These are phyloP conservation scores for Globisporangium lucens DNA, from an alignment of 352 stramenopile species.

Conservation along the genomic window DNA sequence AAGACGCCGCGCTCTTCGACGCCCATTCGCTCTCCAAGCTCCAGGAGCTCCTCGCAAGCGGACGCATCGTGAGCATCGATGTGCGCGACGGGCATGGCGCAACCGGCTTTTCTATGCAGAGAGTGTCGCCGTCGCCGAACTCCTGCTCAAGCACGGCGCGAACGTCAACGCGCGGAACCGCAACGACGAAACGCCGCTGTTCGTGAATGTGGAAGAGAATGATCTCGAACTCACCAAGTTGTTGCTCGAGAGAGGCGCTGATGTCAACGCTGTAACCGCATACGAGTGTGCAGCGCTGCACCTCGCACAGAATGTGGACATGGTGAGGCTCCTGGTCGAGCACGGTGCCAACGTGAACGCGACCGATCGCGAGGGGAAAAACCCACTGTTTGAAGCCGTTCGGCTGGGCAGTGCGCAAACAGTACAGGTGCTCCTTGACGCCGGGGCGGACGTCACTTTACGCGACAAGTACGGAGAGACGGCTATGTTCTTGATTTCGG, in stretches of 20 bases:
- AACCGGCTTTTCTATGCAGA: no score
- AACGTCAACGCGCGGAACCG: no score
- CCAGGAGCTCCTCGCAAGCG: no score
- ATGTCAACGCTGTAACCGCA: not conserved
- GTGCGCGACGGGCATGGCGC: no score
- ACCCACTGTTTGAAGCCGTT: not conserved
- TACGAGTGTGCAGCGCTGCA: not conserved
- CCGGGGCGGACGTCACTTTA: not conserved
- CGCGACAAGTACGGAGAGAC: not conserved
- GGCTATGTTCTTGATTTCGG: not conserved
- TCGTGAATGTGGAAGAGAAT: not conserved
- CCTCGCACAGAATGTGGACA: not conserved
- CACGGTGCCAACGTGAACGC: not conserved
- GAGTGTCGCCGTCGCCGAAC: no score
- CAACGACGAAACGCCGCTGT: not conserved
- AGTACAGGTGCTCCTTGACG: not conserved
- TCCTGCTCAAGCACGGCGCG: no score
- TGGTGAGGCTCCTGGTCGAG: not conserved
- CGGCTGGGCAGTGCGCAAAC: not conserved
- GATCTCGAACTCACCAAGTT: not conserved
- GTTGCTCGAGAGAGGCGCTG: not conserved
- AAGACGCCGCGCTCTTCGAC: no score
- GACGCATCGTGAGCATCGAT: no score
- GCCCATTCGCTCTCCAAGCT: no score
- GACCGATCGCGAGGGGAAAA: not conserved